phyloP scores from a whole-genome alignment of 2,329 filamentous ascomycete genomes.

The Hypoxylon sp. region DNA sequence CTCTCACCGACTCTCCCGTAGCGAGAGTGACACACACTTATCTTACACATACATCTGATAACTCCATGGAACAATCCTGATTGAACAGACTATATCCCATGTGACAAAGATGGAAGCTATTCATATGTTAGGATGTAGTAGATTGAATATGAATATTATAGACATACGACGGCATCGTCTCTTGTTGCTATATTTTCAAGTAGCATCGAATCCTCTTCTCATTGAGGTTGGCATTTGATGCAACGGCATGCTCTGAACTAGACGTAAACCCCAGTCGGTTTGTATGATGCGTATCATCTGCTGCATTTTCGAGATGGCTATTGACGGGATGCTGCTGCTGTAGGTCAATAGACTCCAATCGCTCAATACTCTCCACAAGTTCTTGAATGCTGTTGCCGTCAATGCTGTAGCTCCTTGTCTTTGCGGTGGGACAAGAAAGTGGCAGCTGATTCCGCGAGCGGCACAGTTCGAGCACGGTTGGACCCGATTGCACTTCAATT shows the following conservation, averaged over 20 bases:
- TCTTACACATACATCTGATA: no score
- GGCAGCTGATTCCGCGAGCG: slow-evolving; percentile 36
- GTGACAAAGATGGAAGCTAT: slow-evolving; percentile 43
- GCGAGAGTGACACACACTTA: no score
- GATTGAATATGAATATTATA: not conserved
- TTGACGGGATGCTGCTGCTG: slow-evolving; percentile 9
- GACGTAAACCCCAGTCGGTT: not conserved
- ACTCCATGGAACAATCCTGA: no score
- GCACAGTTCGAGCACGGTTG: slow-evolving; percentile 46
- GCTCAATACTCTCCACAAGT: slow-evolving; percentile 41
- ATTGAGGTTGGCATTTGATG: not conserved
- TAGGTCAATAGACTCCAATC: slow-evolving; percentile 44
- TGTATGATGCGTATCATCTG: not conserved
- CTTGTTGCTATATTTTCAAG: slow-evolving; percentile 40
- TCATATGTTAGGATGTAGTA: not conserved
- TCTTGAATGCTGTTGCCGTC: slow-evolving; percentile 7
- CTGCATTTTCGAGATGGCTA: not conserved
- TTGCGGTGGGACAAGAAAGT: slow-evolving; percentile 37
- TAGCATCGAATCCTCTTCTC: slow-evolving; percentile 25
- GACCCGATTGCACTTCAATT: slow-evolving; percentile 43
- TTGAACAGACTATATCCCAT: no score
- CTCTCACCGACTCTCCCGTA: no score
- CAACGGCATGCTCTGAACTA: not conserved
- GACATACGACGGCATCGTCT: slow-evolving; percentile 36
- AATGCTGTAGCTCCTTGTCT: slow-evolving; percentile 16